Evolutionary conservation across 768 basidiomycete genomes (phyloP), one percentile per base, ranked within the genome.

Genomic region (Pleurotus salmoneostramineus): DNA sequence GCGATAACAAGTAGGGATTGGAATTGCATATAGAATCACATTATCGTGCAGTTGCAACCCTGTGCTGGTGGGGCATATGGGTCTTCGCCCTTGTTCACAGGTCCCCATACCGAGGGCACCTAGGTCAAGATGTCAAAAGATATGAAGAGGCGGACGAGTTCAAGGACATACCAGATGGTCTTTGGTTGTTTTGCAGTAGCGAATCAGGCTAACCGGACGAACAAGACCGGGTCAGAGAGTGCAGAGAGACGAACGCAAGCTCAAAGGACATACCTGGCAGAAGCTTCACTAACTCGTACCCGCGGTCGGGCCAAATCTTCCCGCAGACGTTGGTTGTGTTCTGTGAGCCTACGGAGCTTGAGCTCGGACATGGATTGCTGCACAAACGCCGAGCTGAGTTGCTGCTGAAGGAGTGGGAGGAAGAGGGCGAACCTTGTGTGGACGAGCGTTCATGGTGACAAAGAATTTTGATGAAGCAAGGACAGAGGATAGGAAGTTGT

Each of bases 311-410:
- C 85, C 60, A 98, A 75, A 72, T 98, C 95, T 68, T 97, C 95
- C 66, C 88, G 79, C 68, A 97, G 72, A 62, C 95, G 82, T 70
- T 91, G 88, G 68, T 96, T 98, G 76, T 97, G 94, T 75, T 98
- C 95, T 51, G 88, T 91, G 68, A 98, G 77, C 42, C 95, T 81
- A 37, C 95, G 85, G 61, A 97, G 87, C 83, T 96, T 97, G 69
- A 97, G 89, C 82, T 97, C 95, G 50, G 91, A 92, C 93, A 98
- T 96, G 66, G 93, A 92, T 82, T 95, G 94, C 82, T 83, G 66
- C 50, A 27, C 21, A 27, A 58, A 65, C 8, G 31, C 48, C 12
- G 52, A 46, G 50, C 57, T 59, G 42, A 45, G 52, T 52, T 43
- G 11, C 21, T 54, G 21, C 21, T 27, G 21, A 46, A 59, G 45